These are phyloP conservation scores for Schwanniomyces polymorphus DNA, from an alignment of 805 yeast species.

Conservation along the genomic window DNA sequence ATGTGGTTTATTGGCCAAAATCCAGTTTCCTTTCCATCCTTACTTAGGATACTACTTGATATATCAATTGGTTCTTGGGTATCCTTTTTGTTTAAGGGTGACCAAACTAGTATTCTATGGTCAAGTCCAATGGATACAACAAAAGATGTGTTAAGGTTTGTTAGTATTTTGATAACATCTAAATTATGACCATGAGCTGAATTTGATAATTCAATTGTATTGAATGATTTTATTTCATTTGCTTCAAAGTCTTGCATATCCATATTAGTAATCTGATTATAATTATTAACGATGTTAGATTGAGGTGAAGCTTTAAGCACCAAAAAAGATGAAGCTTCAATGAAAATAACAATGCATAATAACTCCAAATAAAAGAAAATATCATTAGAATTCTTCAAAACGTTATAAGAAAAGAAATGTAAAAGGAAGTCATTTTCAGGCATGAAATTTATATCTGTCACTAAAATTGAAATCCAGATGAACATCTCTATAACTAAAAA, in stretches of 20 bases:
- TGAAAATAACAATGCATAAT: constrained; percentile 48
- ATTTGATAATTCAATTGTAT: constrained; percentile 28
- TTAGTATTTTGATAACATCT: constrained; percentile 61
- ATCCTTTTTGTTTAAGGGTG: constrained; percentile 46
- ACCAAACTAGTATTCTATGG: constrained; percentile 72
- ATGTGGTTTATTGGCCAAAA: constrained; percentile 65
- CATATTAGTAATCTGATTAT: constrained; percentile 2
- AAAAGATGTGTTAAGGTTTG: constrained; percentile 61
- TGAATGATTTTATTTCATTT: constrained; percentile 23
- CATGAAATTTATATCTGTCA: constrained; percentile 14
- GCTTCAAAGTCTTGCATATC: constrained; percentile 11
- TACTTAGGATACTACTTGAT: constrained; percentile 38
- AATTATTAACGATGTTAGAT: neutral
- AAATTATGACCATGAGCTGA: constrained; percentile 47
- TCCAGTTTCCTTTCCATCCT: constrained; percentile 48
- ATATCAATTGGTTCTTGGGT: constrained; percentile 21
- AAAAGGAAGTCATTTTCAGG: neutral
- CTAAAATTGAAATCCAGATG: constrained; percentile 12
- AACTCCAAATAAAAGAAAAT: constrained; percentile 57
- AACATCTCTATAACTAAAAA: constrained; percentile 18
- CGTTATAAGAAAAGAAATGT: constrained; percentile 1
- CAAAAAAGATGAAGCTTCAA: constrained; percentile 40
- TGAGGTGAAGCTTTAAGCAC: constrained; percentile 18
- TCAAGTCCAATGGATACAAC: constrained; percentile 73
- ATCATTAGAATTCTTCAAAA: constrained; percentile 38